phyloP scores from a whole-genome alignment of 108 stramenopile species.

The Nannochloropsis gaditana region DNA sequence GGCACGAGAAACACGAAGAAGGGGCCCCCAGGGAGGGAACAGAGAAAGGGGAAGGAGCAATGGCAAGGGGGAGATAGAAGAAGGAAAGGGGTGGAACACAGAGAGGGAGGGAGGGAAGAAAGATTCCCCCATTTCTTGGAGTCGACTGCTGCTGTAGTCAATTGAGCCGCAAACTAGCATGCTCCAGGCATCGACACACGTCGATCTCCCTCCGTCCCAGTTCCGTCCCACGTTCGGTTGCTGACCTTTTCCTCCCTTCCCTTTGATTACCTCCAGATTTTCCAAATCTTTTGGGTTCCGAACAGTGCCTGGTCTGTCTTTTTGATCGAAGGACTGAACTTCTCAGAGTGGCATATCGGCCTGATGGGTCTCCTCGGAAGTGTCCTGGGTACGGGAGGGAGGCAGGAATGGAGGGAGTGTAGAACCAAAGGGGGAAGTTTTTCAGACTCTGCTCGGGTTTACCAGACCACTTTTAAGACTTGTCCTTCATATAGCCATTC shows the following conservation, averaged over 20 bases:
- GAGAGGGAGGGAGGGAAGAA: too few species aligned
- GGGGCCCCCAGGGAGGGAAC: too few species aligned
- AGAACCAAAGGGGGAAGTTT: too few species aligned
- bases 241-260: not conserved
- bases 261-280: not conserved
- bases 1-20: too few species aligned
- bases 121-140: too few species aligned
- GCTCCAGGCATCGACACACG: not conserved
- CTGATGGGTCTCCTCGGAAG: conserved; percentile 16
- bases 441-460: too few species aligned
- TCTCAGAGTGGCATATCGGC: not conserved
- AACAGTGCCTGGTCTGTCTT: not conserved
- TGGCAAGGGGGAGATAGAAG: too few species aligned
- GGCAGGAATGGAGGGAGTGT: too few species aligned
- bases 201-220: not conserved
- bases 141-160: not conserved
- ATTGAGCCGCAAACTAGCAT: not conserved
- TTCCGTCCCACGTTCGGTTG: not conserved
- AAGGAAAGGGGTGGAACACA: too few species aligned
- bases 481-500: not conserved
- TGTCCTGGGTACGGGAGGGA: not conserved
- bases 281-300: conserved; percentile 12
- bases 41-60: too few species aligned
- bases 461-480: too few species aligned
- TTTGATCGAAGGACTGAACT: not conserved